Evolutionary conservation across 371 early-diverging fungal species (phyloP), one percentile per base, ranked within the genome.

Genomic region (Actinomucor elegans): DNA sequence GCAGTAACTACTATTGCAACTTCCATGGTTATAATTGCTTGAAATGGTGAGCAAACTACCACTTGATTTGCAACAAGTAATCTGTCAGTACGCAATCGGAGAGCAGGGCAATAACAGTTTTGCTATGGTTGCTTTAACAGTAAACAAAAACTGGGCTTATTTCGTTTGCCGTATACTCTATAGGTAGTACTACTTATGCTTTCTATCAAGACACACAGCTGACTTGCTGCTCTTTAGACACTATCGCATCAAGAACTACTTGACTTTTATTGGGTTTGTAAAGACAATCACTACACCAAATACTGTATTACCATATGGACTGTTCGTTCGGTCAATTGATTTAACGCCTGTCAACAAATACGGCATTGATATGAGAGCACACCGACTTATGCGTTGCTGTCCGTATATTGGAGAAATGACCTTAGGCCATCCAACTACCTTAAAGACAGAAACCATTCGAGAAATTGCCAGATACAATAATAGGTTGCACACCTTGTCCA

Each of bases 311-410:
- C 41, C 41, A 21, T 86, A 28, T 81, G 79, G 18, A 89, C 85
- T 0, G 83, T 90, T 94, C 90, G 91, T 36, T 81, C 71, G 24
- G 83, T 71, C 38, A 94, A 72, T 62, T 85, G 79, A 59, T 93
- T 91, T 57, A 96, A 65, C 12, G 94, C 79, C 59, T 95, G 93
- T 83, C 38, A n/a, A 52, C 15, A 53, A 36, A 23, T 49, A 52
- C 14, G 54, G 53, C 1, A 61, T 46, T 42, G 57, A 57, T 33
- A 51, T 49, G 43, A 29, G 53, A 36, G 55, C 48, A 9, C 34
- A 37, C 8, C 29, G 32, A 12, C 34, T 55, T n/a, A 29, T 55
- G 24, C 47, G 41, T 3, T 55, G 55, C n/a, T 55, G 55, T 26
- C 55, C 55, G 8, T 40, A 55, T 9, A 55, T 55, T 33, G 42